These are phyloP conservation scores for Leishmania gerbilli DNA, from an alignment of 208 protist genomes.

Conservation along the genomic window DNA sequence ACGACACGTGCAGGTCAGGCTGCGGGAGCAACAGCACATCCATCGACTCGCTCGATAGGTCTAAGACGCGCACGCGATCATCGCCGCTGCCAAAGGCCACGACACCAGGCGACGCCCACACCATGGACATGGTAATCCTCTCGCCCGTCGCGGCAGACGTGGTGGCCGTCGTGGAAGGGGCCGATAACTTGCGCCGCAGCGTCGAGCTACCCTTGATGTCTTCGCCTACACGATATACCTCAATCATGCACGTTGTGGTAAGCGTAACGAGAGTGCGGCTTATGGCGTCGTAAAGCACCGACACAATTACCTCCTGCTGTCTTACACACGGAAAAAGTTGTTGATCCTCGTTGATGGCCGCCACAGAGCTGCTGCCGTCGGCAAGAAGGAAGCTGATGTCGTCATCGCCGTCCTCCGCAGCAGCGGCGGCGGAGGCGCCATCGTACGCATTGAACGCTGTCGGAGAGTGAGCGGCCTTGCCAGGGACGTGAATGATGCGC, in stretches of 20 bases:
- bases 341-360: conserved; percentile 68
- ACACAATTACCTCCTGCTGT: conserved; percentile 54
- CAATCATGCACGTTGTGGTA: conserved; percentile 57
- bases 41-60: conserved; percentile 72
- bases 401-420: conserved; percentile 38
- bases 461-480: background rate
- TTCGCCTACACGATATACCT: conserved; percentile 62
- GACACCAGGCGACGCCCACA: conserved; percentile 67
- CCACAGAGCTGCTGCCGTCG: conserved; percentile 40
- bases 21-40: conserved; percentile 70
- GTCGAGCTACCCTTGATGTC: conserved; percentile 42
- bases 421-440: background rate
- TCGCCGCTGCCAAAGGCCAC: conserved; percentile 85
- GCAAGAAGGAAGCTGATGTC: conserved; percentile 79
- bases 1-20: conserved; percentile 51
- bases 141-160: conserved; percentile 29
- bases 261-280: conserved; percentile 72
- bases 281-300: conserved; percentile 67
- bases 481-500: conserved; percentile 50
- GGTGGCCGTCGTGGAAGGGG: conserved; percentile 32
- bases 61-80: conserved; percentile 81
- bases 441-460: background rate
- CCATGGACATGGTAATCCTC: conserved; percentile 51
- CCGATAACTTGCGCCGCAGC: conserved; percentile 77
- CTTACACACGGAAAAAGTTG: conserved; percentile 54